Evolutionary conservation across 495 filamentous ascomycete genomes (phyloP), one percentile per base, ranked within the genome.

Genomic region (Penicillium odoratum): DNA sequence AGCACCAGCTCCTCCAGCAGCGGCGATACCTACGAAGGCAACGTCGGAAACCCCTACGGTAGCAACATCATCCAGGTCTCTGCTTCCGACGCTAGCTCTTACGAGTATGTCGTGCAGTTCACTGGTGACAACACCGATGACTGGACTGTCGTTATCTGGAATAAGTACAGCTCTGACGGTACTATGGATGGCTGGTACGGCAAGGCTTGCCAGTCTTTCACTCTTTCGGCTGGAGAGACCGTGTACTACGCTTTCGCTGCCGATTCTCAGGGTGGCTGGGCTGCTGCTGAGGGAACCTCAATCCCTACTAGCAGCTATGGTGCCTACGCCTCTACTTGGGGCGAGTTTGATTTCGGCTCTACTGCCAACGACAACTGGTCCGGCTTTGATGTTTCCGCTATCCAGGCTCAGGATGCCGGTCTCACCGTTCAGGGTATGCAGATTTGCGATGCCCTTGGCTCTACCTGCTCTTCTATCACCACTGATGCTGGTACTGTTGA

Each of bases 41-140:
- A 84, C 67, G 67, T 76, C 25, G 81, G 81, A 46, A 65, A 51
- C 36, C 78, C 81, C 26, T 80, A 79, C 63, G 78, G 80, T 50
- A 77, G 77, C 70, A 83, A 83, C 66, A 79, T 83, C 56, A 78
- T 79, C 56, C 60, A 75, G 49, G 66, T 83, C 25, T 58, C 57
- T 42, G 59, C 61, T 16, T 54, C 57, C 48, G 64, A 73, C 8
- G 72, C 73, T 51, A 55, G 63, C 54, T 55, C 67, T 28, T 75
- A 81, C 63, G 68, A 80, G 48, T 81, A 79, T 71, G 78, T 80
- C 38, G 69, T 69, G 25, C 71, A 76, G 53, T 74, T 82, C 71
- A 57, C 54, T 43, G 81, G 79, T 58, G 62, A 63, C 36, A 66
- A 66, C 61, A 64, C 61, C 21, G 68, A 69, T 8, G 18, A 66